These are phyloP conservation scores for Russula earlei DNA, from an alignment of 768 basidiomycete species.

Conservation along the genomic window DNA sequence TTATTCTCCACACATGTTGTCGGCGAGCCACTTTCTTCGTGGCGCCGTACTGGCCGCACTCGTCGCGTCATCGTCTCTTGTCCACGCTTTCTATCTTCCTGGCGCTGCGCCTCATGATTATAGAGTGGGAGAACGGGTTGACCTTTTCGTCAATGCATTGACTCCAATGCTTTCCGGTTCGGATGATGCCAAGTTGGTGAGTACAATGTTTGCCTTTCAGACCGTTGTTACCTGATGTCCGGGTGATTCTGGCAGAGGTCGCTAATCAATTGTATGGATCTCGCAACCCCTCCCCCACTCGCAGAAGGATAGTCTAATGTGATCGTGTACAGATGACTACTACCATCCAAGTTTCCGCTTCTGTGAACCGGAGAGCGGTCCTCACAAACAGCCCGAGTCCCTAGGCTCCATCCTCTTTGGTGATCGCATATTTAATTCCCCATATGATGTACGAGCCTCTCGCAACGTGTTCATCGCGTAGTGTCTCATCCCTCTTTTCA, in stretches of 20 bases:
- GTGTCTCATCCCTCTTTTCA: constrained; percentile 26
- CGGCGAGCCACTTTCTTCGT: constrained; percentile 17
- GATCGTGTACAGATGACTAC: constrained; percentile 65
- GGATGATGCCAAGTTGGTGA: constrained; percentile 65
- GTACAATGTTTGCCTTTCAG: constrained; percentile 22
- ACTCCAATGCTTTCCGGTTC: constrained; percentile 71
- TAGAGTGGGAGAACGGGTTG: constrained; percentile 58
- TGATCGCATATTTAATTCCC: constrained; percentile 87
- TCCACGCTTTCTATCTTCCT: constrained; percentile 80
- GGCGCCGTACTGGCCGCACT: constrained; percentile 21
- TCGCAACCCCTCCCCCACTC: not conserved
- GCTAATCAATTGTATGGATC: constrained; percentile 67
- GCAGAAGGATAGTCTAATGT: not conserved
- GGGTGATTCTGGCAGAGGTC: constrained; percentile 53
- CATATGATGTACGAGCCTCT: constrained; percentile 56
- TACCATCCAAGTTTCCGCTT: constrained; percentile 83
- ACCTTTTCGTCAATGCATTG: constrained; percentile 78
- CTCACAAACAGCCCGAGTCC: constrained; percentile 68
- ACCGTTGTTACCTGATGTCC: not conserved
- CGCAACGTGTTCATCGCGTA: not conserved
- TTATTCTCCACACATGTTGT: constrained; percentile 6
- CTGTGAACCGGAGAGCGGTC: constrained; percentile 70
- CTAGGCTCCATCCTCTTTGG: constrained; percentile 94
- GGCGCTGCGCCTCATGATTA: constrained; percentile 86
- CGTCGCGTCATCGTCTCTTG: constrained; percentile 13